phyloP scores from a whole-genome alignment of 331 rosid genomes.

The Telfairia occidentalis region DNA sequence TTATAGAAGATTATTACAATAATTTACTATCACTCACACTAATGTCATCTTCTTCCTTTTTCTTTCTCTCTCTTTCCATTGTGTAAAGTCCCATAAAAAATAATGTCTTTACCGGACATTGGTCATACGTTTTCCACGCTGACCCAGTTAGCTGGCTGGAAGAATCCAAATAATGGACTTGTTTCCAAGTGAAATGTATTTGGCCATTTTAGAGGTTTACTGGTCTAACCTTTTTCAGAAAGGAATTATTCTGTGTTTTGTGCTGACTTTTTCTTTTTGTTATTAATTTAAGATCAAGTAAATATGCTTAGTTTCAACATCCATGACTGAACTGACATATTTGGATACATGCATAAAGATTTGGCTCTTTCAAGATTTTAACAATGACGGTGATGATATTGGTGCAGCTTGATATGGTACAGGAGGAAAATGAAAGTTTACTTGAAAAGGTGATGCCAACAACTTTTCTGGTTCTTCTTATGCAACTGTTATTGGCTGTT shows the following conservation, averaged over 20 bases:
- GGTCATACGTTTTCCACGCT: neutral
- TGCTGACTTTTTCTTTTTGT: neutral
- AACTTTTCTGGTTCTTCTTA: conserved; percentile 17
- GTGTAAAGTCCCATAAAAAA: neutral
- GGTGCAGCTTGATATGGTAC: conserved; percentile 91
- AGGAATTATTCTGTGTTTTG: neutral
- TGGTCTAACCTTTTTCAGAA: neutral
- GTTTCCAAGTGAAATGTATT: neutral
- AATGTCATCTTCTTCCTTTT: neutral
- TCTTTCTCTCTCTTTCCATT: neutral
- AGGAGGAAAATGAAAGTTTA: conserved; percentile 73
- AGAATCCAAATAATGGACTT: neutral
- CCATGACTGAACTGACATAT: neutral
- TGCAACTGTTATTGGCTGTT: neutral
- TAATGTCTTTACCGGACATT: neutral
- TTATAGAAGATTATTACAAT: neutral
- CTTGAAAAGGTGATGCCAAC: conserved; percentile 63
- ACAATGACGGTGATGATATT: conserved; percentile 25
- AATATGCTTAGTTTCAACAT: neutral
- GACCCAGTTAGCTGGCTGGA: conserved; percentile 1
- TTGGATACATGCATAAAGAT: neutral
- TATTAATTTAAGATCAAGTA: neutral
- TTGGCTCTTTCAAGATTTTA: conserved; percentile 1
- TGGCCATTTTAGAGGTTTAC: neutral
- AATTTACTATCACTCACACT: neutral